Conservation (phyloP, 148 eudicot species). For the Dianthus caryophyllus region DNA sequence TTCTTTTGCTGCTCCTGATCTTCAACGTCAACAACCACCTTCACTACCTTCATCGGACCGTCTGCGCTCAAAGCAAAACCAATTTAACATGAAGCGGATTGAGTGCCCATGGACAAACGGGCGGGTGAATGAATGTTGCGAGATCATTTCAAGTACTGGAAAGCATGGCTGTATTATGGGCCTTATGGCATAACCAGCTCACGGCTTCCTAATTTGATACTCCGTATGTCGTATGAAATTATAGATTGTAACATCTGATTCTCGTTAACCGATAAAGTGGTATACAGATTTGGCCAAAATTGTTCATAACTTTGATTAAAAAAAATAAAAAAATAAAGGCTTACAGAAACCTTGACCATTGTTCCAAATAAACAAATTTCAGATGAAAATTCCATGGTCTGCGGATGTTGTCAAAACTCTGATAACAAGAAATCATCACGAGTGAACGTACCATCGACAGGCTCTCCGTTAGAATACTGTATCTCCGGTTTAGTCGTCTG, state of each 20-base stretch:
- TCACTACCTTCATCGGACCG: slow-evolving; percentile 51
- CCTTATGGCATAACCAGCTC: too few species aligned
- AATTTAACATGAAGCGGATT: not conserved
- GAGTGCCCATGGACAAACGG: not conserved
- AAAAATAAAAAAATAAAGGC: too few species aligned
- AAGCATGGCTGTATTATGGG: too few species aligned
- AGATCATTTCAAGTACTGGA: too few species aligned
- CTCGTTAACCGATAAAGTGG: too few species aligned
- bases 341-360: not conserved
- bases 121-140: not conserved
- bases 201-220: too few species aligned
- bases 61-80: not conserved
- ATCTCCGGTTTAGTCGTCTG: slow-evolving; percentile 38
- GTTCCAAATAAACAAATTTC: not conserved
- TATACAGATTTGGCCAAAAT: too few species aligned
- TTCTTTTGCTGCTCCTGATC: slow-evolving; percentile 33
- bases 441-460: slow-evolving; percentile 36
- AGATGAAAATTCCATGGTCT: not conserved
- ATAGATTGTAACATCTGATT: too few species aligned
- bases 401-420: not conserved
- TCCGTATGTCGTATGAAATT: too few species aligned
- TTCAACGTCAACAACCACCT: slow-evolving; percentile 51
- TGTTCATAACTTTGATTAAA: too few species aligned
- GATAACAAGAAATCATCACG: not conserved
- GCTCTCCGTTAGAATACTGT: slow-evolving; percentile 28